These are phyloP conservation scores for Saccharomycopsis fibuligera DNA, from an alignment of 805 yeast genomes.

Conservation along the genomic window DNA sequence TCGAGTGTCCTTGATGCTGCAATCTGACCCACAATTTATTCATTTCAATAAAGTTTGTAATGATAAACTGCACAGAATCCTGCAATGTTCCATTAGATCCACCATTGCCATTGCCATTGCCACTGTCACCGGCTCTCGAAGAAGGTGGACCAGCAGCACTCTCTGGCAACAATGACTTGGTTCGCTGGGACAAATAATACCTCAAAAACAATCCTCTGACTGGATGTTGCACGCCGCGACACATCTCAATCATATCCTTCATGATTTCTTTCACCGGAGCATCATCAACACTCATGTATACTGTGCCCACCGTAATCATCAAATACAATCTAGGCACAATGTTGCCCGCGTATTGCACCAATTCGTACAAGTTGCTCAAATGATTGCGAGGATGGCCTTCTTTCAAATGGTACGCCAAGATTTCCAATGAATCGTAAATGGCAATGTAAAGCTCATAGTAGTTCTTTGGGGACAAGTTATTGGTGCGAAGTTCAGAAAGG, in stretches of 20 bases:
- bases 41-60: constrained; percentile 92
- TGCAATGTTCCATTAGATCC: constrained; percentile 35
- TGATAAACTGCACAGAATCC: constrained; percentile 71
- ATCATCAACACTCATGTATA: constrained; percentile 69
- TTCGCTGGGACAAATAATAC: constrained; percentile 80
- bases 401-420: constrained; percentile 56
- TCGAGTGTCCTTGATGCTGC: constrained; percentile 91
- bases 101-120: neutral
- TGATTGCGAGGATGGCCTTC: constrained; percentile 62
- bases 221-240: constrained; percentile 95
- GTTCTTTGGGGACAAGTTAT: constrained; percentile 74
- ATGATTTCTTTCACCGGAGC: constrained; percentile 81
- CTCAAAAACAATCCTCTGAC: constrained; percentile 85
- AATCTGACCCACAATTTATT: constrained; percentile 95
- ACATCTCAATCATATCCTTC: constrained; percentile 97
- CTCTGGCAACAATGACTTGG: constrained; percentile 41
- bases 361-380: constrained; percentile 84
- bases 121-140: neutral
- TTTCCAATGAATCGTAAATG: constrained; percentile 74
- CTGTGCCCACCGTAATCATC: constrained; percentile 93
- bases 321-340: constrained; percentile 86
- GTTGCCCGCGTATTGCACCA: constrained; percentile 93
- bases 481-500: constrained; percentile 74
- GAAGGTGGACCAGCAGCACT: too few relatives aligned
- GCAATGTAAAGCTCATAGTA: constrained; percentile 87